Evolutionary conservation across 1,284 basidiomycete genomes (phyloP), one percentile per base, ranked within the genome.

Genomic region (Rhizopogon hawkerae): DNA sequence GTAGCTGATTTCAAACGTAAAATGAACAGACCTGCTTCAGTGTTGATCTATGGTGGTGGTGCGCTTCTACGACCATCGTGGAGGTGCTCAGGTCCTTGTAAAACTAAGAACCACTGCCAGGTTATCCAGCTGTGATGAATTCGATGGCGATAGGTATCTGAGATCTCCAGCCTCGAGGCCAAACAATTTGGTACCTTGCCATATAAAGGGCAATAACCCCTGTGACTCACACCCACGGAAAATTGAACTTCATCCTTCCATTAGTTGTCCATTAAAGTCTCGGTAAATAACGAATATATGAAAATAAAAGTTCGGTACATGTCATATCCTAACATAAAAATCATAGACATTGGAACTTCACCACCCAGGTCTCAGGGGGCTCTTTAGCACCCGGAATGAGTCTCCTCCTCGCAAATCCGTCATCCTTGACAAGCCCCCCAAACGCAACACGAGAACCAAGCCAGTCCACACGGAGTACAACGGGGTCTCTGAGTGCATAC

Each of bases 1-100:
- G 16, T 29, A 48, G 13, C 39, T 33, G 18, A 35, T 45, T 46
- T 36, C 50, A 18, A 42, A 29, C 6, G 14, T 41, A 16, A 29
- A 14, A 42, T 18, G 11, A 11, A 42, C 24, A 11, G 14, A 85
- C 88, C 77, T 94, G 91, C 68, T 93, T 95, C 54, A 92, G 78
- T 5, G 89, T 85, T 21, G 91, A 72, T 55, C 90, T 70, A 3
- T 42, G 41, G 67, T 93, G 91, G 60, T 83, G 81, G 56, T 80
- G 77, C 2, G 35, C 44, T 7, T 53, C 44, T 48, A 65, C 63
- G 21, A 59, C 58, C 64, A 69, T 71, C 4, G 41, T 18, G 4
- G 5, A 31, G 6, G 26, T 41, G 16, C 16, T 7, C 29, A 31
- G 16, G 2, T 42, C 7, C 6, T 16, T 42, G 29, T 14, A 29